Evolutionary conservation across 306 rosid species (phyloP).

Genomic region (Corylus heterophylla): DNA sequence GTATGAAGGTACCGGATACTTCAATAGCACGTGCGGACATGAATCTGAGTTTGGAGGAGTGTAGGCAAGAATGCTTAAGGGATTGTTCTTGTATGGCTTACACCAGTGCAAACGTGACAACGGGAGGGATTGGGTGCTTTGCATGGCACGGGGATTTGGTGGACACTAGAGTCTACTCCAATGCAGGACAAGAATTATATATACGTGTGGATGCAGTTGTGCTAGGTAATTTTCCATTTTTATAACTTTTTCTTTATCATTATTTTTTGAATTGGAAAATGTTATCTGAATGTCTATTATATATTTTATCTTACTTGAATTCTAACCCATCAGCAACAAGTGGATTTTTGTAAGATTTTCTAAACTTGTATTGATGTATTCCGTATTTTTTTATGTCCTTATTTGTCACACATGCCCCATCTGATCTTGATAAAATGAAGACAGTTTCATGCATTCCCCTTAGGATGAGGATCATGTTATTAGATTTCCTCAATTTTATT

Average conservation of each 20-base stretch:
- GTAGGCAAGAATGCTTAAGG: constrained; percentile 43
- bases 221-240: constrained; percentile 25
- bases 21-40: constrained; percentile 38
- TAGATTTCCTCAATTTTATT: no score
- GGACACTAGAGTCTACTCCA: constrained; percentile 45
- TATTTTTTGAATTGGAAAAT: neutral
- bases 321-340: no score
- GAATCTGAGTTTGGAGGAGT: constrained; percentile 33
- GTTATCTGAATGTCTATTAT: no score
- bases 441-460: no score
- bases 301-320: no score
- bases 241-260: neutral
- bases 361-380: no score
- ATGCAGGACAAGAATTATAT: constrained; percentile 57
- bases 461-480: no score
- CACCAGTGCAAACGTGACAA: constrained; percentile 42
- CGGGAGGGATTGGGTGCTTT: constrained; percentile 50
- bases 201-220: constrained; percentile 46
- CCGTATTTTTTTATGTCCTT: no score
- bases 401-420: no score
- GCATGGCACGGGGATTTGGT: constrained; percentile 51
- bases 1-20: constrained; percentile 64
- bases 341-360: no score
- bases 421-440: no score
- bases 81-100: constrained; percentile 66